Conservation (phyloP, 805 yeast genomes). For the Candida adriatica region DNA sequence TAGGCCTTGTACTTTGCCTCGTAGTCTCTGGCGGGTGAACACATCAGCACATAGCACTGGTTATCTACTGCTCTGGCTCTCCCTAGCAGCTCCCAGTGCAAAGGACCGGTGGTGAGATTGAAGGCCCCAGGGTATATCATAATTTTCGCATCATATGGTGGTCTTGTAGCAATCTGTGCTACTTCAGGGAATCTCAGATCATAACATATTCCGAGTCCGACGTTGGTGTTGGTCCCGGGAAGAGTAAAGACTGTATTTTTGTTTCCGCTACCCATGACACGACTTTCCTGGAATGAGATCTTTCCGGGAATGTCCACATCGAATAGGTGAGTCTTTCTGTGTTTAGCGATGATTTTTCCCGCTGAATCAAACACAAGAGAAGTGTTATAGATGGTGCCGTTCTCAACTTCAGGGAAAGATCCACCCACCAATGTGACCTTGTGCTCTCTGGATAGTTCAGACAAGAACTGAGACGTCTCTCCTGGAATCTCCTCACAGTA, state of each 20-base stretch:
- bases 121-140: constrained; percentile 83
- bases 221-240: constrained; percentile 57
- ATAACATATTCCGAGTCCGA: constrained; percentile 84
- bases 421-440: constrained; percentile 77
- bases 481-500: constrained; percentile 92
- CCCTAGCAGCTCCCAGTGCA: constrained; percentile 77
- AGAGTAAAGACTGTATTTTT: constrained; percentile 23
- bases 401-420: constrained; percentile 71
- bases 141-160: constrained; percentile 48
- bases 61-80: constrained; percentile 72
- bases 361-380: constrained; percentile 61
- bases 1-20: constrained; percentile 55
- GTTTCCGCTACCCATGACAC: constrained; percentile 12
- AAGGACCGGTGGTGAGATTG: constrained; percentile 78
- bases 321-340: constrained; percentile 16
- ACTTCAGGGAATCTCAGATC: constrained; percentile 78
- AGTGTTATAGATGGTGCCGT: constrained; percentile 59
- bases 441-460: constrained; percentile 59
- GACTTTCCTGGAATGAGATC: constrained; percentile 74
- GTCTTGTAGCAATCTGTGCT: constrained; percentile 47
- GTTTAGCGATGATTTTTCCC: constrained; percentile 60
- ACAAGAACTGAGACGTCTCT: constrained; percentile 54
- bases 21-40: constrained; percentile 84
- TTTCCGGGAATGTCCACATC: constrained; percentile 71
- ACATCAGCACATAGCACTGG: constrained; percentile 63